Evolutionary conservation across 2,329 filamentous ascomycete species (phyloP).

Genomic region (Ceratocystis papillata): DNA sequence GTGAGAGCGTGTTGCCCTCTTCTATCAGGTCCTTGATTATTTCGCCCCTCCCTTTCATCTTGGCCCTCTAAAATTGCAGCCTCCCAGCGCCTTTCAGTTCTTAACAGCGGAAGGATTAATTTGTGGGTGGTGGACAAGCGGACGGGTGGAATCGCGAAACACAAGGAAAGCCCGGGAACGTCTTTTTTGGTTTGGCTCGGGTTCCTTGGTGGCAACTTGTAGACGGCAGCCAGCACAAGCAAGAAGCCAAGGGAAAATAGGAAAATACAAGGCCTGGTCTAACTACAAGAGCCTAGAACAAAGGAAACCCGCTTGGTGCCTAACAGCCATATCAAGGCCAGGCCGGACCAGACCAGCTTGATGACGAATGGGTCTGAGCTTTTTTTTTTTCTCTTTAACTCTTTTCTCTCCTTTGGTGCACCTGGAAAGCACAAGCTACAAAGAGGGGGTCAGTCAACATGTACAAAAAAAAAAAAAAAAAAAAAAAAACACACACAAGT

Average conservation of each 20-base stretch:
- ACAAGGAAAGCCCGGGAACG: not conserved
- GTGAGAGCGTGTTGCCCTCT: no score
- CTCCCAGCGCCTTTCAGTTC: not conserved
- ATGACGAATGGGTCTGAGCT: not conserved
- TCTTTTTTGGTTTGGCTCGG: slow-evolving; percentile 1
- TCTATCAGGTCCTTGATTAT: not conserved
- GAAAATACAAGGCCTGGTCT: not conserved
- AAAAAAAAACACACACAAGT: not conserved
- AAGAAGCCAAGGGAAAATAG: not conserved
- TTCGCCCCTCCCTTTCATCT: not conserved
- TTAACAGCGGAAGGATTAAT: slow-evolving; percentile 4
- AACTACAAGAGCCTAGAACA: slow-evolving; percentile 1
- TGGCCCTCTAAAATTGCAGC: not conserved
- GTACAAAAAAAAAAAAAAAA: not conserved
- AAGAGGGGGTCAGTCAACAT: not conserved
- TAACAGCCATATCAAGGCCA: not conserved
- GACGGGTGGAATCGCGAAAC: not conserved
- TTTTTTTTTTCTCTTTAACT: not conserved
- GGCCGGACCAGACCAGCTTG: not conserved
- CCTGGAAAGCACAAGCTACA: not conserved
- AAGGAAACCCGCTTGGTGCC: not conserved
- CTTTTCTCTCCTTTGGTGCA: not conserved
- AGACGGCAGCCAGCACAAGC: not conserved
- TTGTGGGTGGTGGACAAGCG: slow-evolving; percentile 9
- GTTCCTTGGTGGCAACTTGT: slow-evolving; percentile 1